Conservation (phyloP, 164 flowering plant species). For the Nymphaea colorata region DNA sequence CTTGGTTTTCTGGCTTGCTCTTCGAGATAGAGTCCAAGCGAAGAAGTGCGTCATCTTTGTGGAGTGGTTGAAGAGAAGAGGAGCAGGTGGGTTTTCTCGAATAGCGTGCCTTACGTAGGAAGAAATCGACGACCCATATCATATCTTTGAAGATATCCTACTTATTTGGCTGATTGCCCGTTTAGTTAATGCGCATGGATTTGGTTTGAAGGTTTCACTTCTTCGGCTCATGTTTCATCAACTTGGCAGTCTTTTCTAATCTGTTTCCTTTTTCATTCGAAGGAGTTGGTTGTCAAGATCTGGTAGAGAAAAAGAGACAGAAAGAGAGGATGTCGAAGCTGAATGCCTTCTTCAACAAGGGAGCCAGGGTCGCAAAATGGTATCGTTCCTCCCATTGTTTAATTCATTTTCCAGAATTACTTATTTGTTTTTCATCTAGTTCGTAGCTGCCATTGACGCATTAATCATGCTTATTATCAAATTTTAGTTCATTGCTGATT, state of each 20-base stretch:
- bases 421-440: neutral
- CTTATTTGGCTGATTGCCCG: too few relatives aligned
- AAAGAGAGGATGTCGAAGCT: constrained; percentile 55
- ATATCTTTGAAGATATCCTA: too few relatives aligned
- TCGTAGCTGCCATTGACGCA: neutral
- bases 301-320: neutral
- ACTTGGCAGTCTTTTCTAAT: neutral
- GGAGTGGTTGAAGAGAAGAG: too few relatives aligned
- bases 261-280: neutral
- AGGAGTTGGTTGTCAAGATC: neutral
- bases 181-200: too few relatives aligned
- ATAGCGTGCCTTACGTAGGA: too few relatives aligned
- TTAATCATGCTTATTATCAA: too few relatives aligned
- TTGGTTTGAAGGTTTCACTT: neutral
- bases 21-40: too few relatives aligned
- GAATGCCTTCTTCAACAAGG: constrained; percentile 74
- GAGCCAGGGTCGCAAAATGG: constrained; percentile 81
- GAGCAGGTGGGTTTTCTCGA: too few relatives aligned
- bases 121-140: too few relatives aligned
- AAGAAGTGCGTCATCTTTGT: too few relatives aligned
- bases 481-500: too few relatives aligned
- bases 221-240: neutral
- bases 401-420: neutral
- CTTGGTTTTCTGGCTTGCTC: too few relatives aligned
- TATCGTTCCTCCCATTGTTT: constrained; percentile 11